A percentile compares a stretch with the other conserved stretches of the same genome.
Conservation (phyloP, 108 stramenopile species). For the Nitzschia putrida region DNA sequence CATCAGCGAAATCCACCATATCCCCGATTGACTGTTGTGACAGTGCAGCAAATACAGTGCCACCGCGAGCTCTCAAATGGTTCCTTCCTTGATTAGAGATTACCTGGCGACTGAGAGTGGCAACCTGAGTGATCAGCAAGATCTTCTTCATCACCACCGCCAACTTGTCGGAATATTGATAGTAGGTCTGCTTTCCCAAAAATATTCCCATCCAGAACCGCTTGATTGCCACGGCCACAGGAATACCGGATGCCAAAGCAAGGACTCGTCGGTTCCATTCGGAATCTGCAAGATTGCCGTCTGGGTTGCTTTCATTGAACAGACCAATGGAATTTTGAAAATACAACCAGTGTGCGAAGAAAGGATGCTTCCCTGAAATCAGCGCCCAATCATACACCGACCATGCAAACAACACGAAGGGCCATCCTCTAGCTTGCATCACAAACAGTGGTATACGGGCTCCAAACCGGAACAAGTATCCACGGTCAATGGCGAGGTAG, state of each 20-base stretch:
- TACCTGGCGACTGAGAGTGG: too few relatives aligned
- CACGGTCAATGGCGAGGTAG: constrained; percentile 32
- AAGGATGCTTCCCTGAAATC: constrained; percentile 22
- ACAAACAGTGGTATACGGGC: constrained; percentile 36
- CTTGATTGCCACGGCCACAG: constrained; percentile 54
- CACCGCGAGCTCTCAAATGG: too few relatives aligned
- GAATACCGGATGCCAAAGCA: constrained; percentile 43
- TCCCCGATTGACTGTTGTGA: too few relatives aligned
- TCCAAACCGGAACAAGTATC: constrained; percentile 17
- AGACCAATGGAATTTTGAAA: constrained; percentile 8
- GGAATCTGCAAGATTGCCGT: constrained; percentile 1
- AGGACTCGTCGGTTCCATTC: constrained; percentile 26
- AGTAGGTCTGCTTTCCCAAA: constrained; percentile 54
- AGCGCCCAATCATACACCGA: constrained; percentile 33
- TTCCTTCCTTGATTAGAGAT: too few relatives aligned
- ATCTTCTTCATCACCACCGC: constrained; percentile 64
- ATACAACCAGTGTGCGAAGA: constrained; percentile 46
- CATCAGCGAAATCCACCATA: too few relatives aligned
- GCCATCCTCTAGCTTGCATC: constrained; percentile 55
- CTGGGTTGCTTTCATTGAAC: constrained; percentile 16
- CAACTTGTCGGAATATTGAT: constrained; percentile 54
- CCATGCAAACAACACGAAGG: constrained; percentile 46
- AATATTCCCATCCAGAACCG: constrained; percentile 61
- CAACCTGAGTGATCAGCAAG: constrained; percentile 46
- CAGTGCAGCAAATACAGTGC: too few relatives aligned